phyloP scores from a whole-genome alignment of 257 asterid species.

The Solanum ahanhuiri region DNA sequence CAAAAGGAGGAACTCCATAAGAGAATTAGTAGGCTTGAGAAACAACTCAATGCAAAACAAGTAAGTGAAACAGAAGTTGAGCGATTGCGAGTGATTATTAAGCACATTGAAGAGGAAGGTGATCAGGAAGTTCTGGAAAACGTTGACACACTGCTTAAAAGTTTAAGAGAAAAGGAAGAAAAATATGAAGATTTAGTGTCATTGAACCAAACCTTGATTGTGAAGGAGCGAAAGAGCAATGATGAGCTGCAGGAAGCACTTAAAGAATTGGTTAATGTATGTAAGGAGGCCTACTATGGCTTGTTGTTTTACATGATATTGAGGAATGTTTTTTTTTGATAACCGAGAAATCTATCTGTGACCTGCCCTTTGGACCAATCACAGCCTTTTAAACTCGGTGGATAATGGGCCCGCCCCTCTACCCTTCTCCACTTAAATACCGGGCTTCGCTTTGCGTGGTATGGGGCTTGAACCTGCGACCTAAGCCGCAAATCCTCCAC shows the following conservation, averaged over 20 bases:
- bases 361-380: too few species aligned
- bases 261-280: constrained; percentile 79
- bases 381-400: too few species aligned
- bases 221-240: constrained; percentile 69
- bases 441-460: too few species aligned
- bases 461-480: too few species aligned
- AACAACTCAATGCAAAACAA: constrained; percentile 65
- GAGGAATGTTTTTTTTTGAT: background rate
- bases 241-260: constrained; percentile 92
- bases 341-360: too few species aligned
- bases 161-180: constrained; percentile 69
- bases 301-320: background rate
- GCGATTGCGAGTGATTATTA: constrained; percentile 60
- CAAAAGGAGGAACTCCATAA: constrained; percentile 68
- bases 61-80: constrained; percentile 70
- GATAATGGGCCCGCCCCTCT: too few species aligned
- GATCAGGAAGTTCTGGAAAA: constrained; percentile 49
- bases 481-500: too few species aligned
- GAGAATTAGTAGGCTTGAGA: constrained; percentile 56
- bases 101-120: constrained; percentile 62
- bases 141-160: constrained; percentile 41
- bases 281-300: constrained; percentile 3
- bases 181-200: constrained; percentile 51
- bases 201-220: constrained; percentile 53
- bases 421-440: too few species aligned